These are phyloP conservation scores for Alternaria consortialis DNA, from an alignment of 2,329 filamentous ascomycete species.

Conservation along the genomic window DNA sequence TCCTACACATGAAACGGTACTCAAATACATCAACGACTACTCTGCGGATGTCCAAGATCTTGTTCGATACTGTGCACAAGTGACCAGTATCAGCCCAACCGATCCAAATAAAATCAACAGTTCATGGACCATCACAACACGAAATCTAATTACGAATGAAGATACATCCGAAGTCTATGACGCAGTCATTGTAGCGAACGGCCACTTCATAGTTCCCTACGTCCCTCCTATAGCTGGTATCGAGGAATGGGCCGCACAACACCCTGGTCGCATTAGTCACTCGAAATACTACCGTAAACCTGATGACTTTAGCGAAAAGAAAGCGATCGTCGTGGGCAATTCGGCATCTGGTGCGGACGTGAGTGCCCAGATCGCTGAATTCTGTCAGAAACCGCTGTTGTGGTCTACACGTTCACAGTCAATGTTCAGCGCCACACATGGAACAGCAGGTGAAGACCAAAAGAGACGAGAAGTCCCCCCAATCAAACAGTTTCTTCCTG, in stretches of 20 bases:
- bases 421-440: slow-evolving; percentile 26
- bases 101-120: slow-evolving; percentile 28
- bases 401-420: slow-evolving; percentile 34
- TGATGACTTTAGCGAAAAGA: slow-evolving; percentile 69
- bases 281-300: slow-evolving; percentile 82
- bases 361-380: slow-evolving; percentile 73
- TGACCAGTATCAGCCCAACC: slow-evolving; percentile 64
- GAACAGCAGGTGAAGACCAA: slow-evolving; percentile 35
- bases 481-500: slow-evolving; percentile 64
- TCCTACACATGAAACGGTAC: slow-evolving; percentile 74
- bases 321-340: slow-evolving; percentile 84
- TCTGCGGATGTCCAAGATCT: slow-evolving; percentile 71
- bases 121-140: slow-evolving; percentile 69
- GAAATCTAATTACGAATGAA: slow-evolving; percentile 57
- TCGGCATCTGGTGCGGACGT: slow-evolving; percentile 87
- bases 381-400: slow-evolving; percentile 69
- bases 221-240: slow-evolving; percentile 55
- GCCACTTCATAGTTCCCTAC: slow-evolving; percentile 59
- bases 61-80: slow-evolving; percentile 75
- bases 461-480: slow-evolving; percentile 65
- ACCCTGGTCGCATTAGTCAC: slow-evolving; percentile 55
- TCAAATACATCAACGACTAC: slow-evolving; percentile 77
- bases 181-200: slow-evolving; percentile 58
- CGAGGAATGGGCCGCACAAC: slow-evolving; percentile 49
- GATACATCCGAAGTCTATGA: slow-evolving; percentile 62